Evolutionary conservation across 768 basidiomycete species (phyloP), one percentile per base, ranked within the genome.

Genomic region (Tylopilus cervinicoccineus): DNA sequence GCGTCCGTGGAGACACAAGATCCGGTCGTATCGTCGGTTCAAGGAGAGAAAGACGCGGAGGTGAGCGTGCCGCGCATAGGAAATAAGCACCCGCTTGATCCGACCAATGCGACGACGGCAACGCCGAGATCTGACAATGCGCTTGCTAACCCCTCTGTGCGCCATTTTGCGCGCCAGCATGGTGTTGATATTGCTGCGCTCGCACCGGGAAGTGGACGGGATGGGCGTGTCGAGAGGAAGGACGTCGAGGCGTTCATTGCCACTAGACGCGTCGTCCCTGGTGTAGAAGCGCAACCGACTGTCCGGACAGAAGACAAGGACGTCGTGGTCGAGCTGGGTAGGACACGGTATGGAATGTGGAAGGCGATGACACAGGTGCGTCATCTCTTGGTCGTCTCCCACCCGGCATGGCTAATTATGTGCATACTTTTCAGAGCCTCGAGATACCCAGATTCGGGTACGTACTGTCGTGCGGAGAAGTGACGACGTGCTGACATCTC

Each of bases 401-500:
- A 28, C 16, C 3, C 22, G n/a, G 16, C 6, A 0, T 28, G 7
- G 9, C 40, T 57, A 17, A 57, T 4, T 6, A 20, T 29, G 16
- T 34, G 3, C 17, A 14, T 32, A 22, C 24, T 28, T 16, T 45
- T 6, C 55, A 90, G 89, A 89, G 89, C 57, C 74, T 93, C 45
- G 81, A 86, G 58, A 86, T 93, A 55, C 90, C 91, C 16, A 87
- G 87, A 59, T 94, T 94, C 53, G 87, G 88, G 76, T 84, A 55
- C 48, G 79, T 55, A 13, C 39, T 16, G 27, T 29, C 17, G n/a
- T 17, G 6, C 33, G 14, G 6, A 20, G 9, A 10, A 36, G 10
- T 11, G 28, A 22, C 34, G 16, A 7, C 26, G 5, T 9, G 50
- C 32, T 61, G 31, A 61, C 20, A 11, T 36, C 17, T 16, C 10